phyloP scores from a whole-genome alignment of 2,329 filamentous ascomycete species.

The Diaporthe velutina region DNA sequence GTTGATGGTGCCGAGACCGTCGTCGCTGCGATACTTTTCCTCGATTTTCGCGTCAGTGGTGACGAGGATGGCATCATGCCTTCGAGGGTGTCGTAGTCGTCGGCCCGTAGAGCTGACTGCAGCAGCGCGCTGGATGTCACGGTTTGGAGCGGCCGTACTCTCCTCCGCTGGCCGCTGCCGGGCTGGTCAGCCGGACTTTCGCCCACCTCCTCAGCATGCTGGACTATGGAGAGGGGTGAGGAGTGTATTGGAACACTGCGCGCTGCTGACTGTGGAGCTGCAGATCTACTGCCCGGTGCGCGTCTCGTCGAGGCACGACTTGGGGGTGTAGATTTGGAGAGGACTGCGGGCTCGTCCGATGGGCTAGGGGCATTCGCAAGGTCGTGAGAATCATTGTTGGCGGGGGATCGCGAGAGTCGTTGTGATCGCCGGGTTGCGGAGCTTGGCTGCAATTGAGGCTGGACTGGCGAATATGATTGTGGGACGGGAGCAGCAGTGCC shows the following conservation, averaged over 20 bases:
- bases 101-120: constrained; percentile 49
- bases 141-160: constrained; percentile 51
- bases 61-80: constrained; percentile 54
- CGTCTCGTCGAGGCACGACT: constrained; percentile 42
- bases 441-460: constrained; percentile 3
- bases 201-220: constrained; percentile 57
- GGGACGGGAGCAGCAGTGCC: constrained; percentile 39
- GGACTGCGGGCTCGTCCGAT: constrained; percentile 34
- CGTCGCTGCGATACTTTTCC: constrained; percentile 49
- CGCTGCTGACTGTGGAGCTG: background rate
- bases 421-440: constrained; percentile 34
- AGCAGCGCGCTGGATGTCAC: constrained; percentile 58
- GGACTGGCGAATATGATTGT: constrained; percentile 6
- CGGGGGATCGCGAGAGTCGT: constrained; percentile 41
- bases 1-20: constrained; percentile 49
- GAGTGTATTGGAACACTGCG: constrained; percentile 15
- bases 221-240: constrained; percentile 28
- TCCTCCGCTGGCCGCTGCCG: constrained; percentile 65
- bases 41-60: constrained; percentile 58
- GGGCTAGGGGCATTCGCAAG: constrained; percentile 49
- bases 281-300: constrained; percentile 16
- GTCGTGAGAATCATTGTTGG: constrained; percentile 46
- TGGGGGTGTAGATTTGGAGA: constrained; percentile 34
- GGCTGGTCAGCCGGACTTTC: constrained; percentile 69
- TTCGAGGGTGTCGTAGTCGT: constrained; percentile 47